Conservation (phyloP, 2,329 filamentous ascomycete genomes). For the Diaporthe longicolla region DNA sequence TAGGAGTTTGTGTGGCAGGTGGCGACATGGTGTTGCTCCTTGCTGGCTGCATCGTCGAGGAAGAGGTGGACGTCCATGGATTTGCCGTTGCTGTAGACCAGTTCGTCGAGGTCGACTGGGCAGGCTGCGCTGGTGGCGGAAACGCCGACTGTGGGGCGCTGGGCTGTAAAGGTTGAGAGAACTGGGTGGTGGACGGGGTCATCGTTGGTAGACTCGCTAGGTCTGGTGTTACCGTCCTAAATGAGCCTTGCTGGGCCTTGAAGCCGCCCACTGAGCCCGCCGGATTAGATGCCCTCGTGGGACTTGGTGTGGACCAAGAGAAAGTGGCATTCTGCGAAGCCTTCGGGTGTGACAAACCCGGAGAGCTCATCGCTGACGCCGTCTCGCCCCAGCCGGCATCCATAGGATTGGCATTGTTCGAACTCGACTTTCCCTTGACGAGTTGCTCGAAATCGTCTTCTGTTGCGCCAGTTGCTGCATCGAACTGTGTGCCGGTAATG, state of each 20-base stretch:
- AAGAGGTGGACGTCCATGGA: constrained; percentile 61
- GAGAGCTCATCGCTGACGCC: constrained; percentile 52
- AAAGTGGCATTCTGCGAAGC: constrained; percentile 62
- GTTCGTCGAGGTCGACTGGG: constrained; percentile 60
- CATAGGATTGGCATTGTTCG: constrained; percentile 55
- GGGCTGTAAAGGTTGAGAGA: constrained; percentile 71
- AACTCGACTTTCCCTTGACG: constrained; percentile 79
- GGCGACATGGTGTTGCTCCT: constrained; percentile 44
- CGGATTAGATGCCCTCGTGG: constrained; percentile 53
- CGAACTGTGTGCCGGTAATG: constrained; percentile 72
- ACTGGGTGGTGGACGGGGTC: constrained; percentile 73
- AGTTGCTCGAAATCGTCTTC: constrained; percentile 89
- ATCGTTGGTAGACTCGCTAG: constrained; percentile 68
- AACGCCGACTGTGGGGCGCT: constrained; percentile 46
- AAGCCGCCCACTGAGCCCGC: constrained; percentile 52
- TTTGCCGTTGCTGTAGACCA: constrained; percentile 64
- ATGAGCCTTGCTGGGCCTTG: constrained; percentile 58
- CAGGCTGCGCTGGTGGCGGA: constrained; percentile 47
- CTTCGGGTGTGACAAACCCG: constrained; percentile 51
- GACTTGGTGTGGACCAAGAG: constrained; percentile 74
- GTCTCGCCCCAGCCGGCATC: constrained; percentile 66
- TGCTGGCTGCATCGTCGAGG: constrained; percentile 51
- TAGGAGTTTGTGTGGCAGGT: constrained; percentile 52
- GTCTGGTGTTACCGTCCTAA: constrained; percentile 72
- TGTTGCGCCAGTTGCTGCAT: constrained; percentile 65